Conservation (phyloP, 768 basidiomycete species). For the Lactarius hatsudake region DNA sequence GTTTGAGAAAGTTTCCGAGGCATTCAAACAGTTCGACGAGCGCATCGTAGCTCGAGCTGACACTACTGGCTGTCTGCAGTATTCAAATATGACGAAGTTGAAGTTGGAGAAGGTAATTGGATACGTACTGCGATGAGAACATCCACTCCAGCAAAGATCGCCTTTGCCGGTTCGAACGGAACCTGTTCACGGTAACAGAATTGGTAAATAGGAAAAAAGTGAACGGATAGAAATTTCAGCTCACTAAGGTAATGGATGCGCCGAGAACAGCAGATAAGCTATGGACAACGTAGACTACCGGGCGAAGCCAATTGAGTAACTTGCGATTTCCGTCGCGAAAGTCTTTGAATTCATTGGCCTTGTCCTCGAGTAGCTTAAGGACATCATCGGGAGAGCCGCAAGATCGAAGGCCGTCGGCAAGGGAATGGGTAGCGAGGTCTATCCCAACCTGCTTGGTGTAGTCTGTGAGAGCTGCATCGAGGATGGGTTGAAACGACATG, state of each 20-base stretch:
- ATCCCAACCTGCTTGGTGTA: neutral
- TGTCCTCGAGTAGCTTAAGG: neutral
- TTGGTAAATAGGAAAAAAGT: neutral
- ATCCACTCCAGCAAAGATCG: constrained; percentile 1
- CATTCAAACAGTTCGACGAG: constrained; percentile 2
- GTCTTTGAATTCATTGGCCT: neutral
- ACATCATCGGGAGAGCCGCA: neutral
- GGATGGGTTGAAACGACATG: neutral
- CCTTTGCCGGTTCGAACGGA: neutral
- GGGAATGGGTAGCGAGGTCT: neutral
- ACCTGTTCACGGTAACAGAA: neutral
- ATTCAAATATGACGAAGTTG: neutral
- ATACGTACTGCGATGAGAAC: constrained; percentile 2
- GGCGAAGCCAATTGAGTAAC: neutral
- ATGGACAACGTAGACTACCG: neutral
- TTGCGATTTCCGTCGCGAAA: neutral
- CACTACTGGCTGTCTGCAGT: neutral
- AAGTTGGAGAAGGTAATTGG: neutral
- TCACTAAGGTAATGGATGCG: neutral
- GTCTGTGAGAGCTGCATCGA: neutral
- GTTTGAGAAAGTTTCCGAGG: constrained; percentile 1
- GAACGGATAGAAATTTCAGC: neutral
- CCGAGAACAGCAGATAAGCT: neutral
- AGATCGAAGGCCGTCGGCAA: neutral
- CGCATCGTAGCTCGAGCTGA: neutral